A percentile compares a stretch with the other conserved stretches of the same genome.
Conservation (phyloP, 192 early-diverging fungal genomes). For the Ambispora gerdemannii region DNA sequence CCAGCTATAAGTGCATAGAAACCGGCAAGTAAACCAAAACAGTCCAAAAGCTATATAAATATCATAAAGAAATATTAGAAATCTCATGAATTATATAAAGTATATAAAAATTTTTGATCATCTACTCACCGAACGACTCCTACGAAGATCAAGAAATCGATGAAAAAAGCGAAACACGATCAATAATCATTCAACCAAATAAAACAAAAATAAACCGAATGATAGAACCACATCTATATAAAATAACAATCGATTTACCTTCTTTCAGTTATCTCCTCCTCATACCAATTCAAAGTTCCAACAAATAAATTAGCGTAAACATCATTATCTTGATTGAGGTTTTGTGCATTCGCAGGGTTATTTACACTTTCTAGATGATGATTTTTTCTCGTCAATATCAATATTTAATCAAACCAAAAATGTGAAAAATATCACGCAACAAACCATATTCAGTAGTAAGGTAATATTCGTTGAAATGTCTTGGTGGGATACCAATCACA, state of each 20-base stretch:
- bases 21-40: conserved; percentile 15
- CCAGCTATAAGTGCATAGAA: conserved; percentile 19
- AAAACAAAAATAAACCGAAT: not conserved
- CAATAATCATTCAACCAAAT: not conserved
- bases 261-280: not conserved
- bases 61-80: too few relatives aligned
- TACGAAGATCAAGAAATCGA: not conserved
- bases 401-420: not conserved
- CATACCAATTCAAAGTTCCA: conserved; percentile 29
- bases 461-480: not conserved
- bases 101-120: not conserved
- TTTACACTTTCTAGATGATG: conserved; percentile 16
- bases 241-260: not conserved
- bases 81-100: too few relatives aligned
- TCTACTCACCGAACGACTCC: not conserved
- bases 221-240: not conserved
- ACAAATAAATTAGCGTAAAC: conserved; percentile 26
- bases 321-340: not conserved
- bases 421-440: not conserved
- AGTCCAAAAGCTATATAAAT: conserved; percentile 16
- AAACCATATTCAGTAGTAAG: conserved; percentile 21
- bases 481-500: conserved; percentile 13
- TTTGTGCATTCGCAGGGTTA: conserved; percentile 6
- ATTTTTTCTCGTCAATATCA: not conserved
- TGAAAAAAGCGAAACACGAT: not conserved